These are phyloP conservation scores for Paracorniculantispora psalliotae DNA, from an alignment of 2,329 filamentous ascomycete species.

Conservation along the genomic window DNA sequence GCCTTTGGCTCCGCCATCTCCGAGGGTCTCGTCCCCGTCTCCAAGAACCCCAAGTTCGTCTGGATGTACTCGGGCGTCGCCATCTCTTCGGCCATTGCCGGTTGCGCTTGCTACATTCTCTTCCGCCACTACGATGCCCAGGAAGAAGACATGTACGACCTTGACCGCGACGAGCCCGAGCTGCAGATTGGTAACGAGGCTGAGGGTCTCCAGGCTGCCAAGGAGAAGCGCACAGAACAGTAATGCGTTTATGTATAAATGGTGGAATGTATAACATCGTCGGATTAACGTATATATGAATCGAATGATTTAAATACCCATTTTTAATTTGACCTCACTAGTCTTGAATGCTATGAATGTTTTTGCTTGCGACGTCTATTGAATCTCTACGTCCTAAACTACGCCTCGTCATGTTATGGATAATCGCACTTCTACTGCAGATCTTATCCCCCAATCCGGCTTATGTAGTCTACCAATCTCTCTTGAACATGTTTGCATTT, in stretches of 20 bases:
- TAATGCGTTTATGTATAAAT: neutral
- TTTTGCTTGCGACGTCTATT: no score
- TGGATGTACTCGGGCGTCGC: conserved; percentile 63
- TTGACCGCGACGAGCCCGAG: conserved; percentile 31
- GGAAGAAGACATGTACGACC: conserved; percentile 35
- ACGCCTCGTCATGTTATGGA: no score
- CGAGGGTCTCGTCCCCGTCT: conserved; percentile 54
- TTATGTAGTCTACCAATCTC: no score
- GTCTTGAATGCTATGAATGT: no score
- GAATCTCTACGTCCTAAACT: no score
- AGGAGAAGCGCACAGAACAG: conserved; percentile 4
- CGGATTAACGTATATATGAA: conserved; percentile 10
- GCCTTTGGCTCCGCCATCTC: conserved; percentile 56
- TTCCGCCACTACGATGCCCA: conserved; percentile 35
- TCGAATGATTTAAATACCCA: neutral
- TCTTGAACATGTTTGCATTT: no score
- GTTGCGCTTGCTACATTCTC: conserved; percentile 46
- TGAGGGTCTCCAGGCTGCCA: neutral
- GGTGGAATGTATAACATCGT: conserved; percentile 2
- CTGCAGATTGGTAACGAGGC: conserved; percentile 13
- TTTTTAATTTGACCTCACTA: no score
- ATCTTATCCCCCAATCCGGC: no score
- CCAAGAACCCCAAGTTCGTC: conserved; percentile 59
- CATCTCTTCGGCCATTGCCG: conserved; percentile 41
- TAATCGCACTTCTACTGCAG: no score